Conservation (phyloP, 768 basidiomycete genomes). For the Russula dissimulans region DNA sequence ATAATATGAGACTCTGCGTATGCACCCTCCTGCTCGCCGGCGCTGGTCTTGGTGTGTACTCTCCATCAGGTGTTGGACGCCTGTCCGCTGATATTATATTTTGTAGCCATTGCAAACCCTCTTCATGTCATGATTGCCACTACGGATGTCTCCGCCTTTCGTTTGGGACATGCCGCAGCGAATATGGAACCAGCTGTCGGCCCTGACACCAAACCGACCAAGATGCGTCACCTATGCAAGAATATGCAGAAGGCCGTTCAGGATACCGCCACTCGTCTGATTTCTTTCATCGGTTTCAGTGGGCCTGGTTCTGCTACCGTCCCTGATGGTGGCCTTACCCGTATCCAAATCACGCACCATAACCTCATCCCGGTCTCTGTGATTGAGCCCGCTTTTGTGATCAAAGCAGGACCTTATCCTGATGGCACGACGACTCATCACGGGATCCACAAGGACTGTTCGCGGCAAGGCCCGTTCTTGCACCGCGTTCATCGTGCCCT, state of each 20-base stretch:
- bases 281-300: constrained; percentile 10
- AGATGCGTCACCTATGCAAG: constrained; percentile 17
- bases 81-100: neutral
- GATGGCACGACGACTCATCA: neutral
- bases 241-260: constrained; percentile 15
- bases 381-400: neutral
- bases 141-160: constrained; percentile 8
- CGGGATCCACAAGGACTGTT: constrained; percentile 24
- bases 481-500: constrained; percentile 54
- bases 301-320: neutral
- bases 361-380: neutral
- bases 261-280: constrained; percentile 4
- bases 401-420: neutral
- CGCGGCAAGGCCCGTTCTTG: constrained; percentile 17
- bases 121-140: constrained; percentile 5
- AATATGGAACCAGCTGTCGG: neutral
- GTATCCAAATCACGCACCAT: constrained; percentile 2
- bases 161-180: constrained; percentile 14
- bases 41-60: constrained; percentile 12
- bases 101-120: constrained; percentile 11
- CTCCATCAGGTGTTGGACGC: neutral
- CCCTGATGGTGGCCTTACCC: neutral
- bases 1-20: neutral
- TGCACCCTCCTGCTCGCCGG: neutral
- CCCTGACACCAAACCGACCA: constrained; percentile 1